phyloP scores from a whole-genome alignment of 192 early-diverging fungal genomes.

The Podila clonocystis region DNA sequence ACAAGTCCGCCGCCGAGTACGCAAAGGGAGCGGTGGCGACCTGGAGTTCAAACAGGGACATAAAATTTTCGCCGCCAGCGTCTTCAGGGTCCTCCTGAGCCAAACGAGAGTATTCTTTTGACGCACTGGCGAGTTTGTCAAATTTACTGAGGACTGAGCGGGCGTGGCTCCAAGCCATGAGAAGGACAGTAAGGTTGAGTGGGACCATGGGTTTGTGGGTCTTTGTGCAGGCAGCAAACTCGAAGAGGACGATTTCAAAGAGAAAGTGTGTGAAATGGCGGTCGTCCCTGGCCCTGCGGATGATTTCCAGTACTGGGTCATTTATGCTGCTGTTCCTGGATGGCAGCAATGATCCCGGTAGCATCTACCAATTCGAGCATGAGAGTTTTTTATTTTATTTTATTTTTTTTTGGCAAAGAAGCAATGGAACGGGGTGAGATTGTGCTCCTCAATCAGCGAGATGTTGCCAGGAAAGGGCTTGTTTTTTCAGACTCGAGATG shows the following conservation, averaged over 20 bases:
- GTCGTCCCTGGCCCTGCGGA: constrained; percentile 24
- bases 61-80: neutral
- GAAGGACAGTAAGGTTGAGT: constrained; percentile 4
- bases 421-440: too few relatives aligned
- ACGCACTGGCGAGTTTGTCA: neutral
- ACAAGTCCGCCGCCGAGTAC: constrained; percentile 1
- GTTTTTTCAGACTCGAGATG: too few relatives aligned
- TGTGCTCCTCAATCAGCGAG: too few relatives aligned
- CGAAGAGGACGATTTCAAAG: constrained; percentile 44
- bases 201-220: neutral
- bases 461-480: too few relatives aligned
- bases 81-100: neutral
- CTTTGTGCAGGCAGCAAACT: constrained; percentile 16
- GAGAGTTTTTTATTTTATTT: too few relatives aligned
- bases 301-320: neutral
- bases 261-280: constrained; percentile 32
- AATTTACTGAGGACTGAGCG: neutral
- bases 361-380: too few relatives aligned
- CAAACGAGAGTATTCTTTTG: neutral
- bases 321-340: too few relatives aligned
- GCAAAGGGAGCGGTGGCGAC: constrained; percentile 33
- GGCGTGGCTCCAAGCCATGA: neutral
- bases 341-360: too few relatives aligned
- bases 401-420: too few relatives aligned
- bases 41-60: constrained; percentile 8